phyloP scores from a whole-genome alignment of 2,329 filamentous ascomycete species.

The Fusarium dimerum region DNA sequence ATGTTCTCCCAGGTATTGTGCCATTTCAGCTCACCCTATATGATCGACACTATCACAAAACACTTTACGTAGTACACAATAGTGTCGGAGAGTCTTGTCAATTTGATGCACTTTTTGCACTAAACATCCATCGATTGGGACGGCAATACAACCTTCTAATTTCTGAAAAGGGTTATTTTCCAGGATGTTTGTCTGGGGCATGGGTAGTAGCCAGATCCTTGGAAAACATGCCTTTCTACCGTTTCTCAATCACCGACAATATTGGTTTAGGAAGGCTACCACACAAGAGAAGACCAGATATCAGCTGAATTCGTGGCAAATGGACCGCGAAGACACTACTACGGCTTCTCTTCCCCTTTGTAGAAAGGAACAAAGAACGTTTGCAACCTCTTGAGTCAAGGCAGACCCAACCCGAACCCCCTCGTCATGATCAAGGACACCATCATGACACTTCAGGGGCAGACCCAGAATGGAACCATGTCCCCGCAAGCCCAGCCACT shows the following conservation, averaged over 20 bases:
- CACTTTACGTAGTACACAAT: too few species aligned
- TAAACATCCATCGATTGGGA: not conserved
- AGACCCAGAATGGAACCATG: not conserved
- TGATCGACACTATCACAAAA: too few species aligned
- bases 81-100: too few species aligned
- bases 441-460: not conserved
- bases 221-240: not conserved
- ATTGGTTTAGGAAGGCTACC: not conserved
- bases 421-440: not conserved
- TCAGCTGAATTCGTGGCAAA: too few species aligned
- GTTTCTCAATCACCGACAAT: not conserved
- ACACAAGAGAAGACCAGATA: too few species aligned
- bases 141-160: not conserved
- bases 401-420: too few species aligned
- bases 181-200: not conserved
- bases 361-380: not conserved
- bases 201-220: not conserved
- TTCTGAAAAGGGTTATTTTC: not conserved
- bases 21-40: too few species aligned
- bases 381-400: not conserved
- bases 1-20: too few species aligned
- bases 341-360: too few species aligned
- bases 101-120: too few species aligned
- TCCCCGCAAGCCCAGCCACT: not conserved
- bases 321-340: too few species aligned